phyloP scores from a whole-genome alignment of 2,329 filamentous ascomycete genomes.

The Akanthomyces dipterigenus region DNA sequence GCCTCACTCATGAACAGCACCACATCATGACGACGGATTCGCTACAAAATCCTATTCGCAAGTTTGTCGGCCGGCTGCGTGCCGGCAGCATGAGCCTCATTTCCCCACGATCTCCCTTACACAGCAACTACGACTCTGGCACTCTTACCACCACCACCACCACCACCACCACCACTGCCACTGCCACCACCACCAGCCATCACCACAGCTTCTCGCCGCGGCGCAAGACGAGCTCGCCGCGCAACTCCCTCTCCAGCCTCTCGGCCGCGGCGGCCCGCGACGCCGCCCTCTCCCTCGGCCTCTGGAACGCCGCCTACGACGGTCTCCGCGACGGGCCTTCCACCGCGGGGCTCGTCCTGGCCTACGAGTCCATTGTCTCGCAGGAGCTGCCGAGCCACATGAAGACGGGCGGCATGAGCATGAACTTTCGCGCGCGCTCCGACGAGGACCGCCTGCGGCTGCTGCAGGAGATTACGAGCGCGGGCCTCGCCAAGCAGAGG shows the following conservation, averaged over 20 bases:
- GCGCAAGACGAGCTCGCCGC: neutral
- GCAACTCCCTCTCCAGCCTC: constrained; percentile 1
- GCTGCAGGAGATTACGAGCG: constrained; percentile 23
- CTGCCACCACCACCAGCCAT: neutral
- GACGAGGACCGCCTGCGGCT: constrained; percentile 23
- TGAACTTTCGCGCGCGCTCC: constrained; percentile 16
- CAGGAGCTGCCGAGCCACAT: constrained; percentile 28
- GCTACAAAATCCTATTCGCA: constrained; percentile 2
- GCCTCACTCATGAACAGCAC: neutral
- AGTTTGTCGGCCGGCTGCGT: constrained; percentile 9
- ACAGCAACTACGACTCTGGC: neutral
- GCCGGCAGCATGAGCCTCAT: constrained; percentile 11
- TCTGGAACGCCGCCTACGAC: constrained; percentile 31
- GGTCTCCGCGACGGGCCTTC: constrained; percentile 23
- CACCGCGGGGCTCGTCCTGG: constrained; percentile 25
- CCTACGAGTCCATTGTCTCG: constrained; percentile 30
- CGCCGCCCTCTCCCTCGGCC: constrained; percentile 19
- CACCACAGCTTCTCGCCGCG: neutral
- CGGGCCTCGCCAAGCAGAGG: constrained; percentile 24
- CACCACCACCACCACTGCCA: too few species aligned
- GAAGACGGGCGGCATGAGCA: constrained; percentile 23
- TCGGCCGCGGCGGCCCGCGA: constrained; percentile 6
- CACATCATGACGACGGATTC: constrained; percentile 1
- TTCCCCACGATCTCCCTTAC: neutral
- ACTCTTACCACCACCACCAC: too few species aligned